A percentile compares a stretch with the other conserved stretches of the same genome.
Conservation (phyloP, 2,329 filamentous ascomycete species). For the Botryotinia narcissicola region DNA sequence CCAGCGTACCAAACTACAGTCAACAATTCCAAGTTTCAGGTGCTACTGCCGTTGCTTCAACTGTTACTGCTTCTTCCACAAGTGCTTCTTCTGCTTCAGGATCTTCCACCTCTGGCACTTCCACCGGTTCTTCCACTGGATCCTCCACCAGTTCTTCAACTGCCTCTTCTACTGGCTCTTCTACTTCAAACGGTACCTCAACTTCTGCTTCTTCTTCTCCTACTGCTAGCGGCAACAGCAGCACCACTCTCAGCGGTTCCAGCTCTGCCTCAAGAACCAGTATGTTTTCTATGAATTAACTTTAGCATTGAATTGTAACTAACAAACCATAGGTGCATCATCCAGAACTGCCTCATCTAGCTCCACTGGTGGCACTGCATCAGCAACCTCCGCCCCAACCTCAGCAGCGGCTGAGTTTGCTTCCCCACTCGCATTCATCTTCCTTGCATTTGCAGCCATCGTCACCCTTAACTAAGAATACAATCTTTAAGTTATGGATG, state of each 20-base stretch:
- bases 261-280: slow-evolving; percentile 11
- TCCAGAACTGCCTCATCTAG: slow-evolving; percentile 6
- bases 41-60: slow-evolving; percentile 23
- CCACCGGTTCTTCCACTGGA: background rate
- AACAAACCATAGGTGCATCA: slow-evolving; percentile 2
- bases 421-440: slow-evolving; percentile 35
- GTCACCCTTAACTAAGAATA: slow-evolving; percentile 34
- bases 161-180: background rate
- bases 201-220: background rate
- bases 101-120: slow-evolving; percentile 11
- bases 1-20: slow-evolving; percentile 31
- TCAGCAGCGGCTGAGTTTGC: slow-evolving; percentile 30
- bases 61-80: slow-evolving; percentile 20
- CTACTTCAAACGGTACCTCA: background rate
- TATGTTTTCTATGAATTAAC: background rate
- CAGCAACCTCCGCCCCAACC: slow-evolving; percentile 20
- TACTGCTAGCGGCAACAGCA: background rate
- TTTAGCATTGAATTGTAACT: background rate
- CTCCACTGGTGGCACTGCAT: slow-evolving; percentile 11
- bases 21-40: slow-evolving; percentile 33
- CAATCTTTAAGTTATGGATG: background rate
- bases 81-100: slow-evolving; percentile 20
- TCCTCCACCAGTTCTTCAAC: background rate
- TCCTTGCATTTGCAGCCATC: slow-evolving; percentile 36
- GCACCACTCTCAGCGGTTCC: background rate